Percentiles rank a stretch among this genome's conserved stretches.
Conservation (phyloP, 257 asterid genomes). For the Solanum bukasovii region DNA sequence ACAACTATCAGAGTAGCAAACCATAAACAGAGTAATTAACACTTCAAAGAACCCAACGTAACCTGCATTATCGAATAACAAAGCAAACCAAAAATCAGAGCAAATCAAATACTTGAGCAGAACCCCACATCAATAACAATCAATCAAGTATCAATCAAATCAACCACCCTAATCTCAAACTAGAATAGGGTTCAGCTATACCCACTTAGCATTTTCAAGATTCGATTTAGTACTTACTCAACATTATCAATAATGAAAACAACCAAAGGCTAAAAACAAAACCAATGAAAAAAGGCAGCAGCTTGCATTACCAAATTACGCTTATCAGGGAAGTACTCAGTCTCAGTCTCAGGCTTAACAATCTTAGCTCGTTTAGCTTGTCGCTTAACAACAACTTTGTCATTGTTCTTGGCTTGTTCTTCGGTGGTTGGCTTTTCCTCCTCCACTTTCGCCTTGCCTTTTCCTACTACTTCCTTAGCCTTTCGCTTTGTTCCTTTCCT, state of each 20-base stretch:
- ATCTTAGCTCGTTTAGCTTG: slow-evolving; percentile 42
- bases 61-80: background rate
- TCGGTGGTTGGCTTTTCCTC: background rate
- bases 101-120: background rate
- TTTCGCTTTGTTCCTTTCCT: slow-evolving; percentile 65
- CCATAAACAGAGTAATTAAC: background rate
- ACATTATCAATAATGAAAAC: background rate
- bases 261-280: background rate
- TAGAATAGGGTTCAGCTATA: background rate
- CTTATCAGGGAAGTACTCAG: slow-evolving; percentile 63
- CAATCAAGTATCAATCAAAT: background rate
- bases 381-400: slow-evolving; percentile 10
- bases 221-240: background rate
- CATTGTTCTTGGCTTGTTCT: slow-evolving; percentile 2
- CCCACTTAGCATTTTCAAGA: background rate
- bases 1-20: background rate
- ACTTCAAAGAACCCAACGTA: background rate
- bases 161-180: background rate
- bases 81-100: background rate
- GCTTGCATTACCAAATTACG: slow-evolving; percentile 49
- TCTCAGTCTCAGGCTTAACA: slow-evolving; percentile 31
- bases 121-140: background rate
- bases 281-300: background rate
- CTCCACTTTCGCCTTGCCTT: slow-evolving; percentile 9
- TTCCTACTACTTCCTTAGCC: slow-evolving; percentile 14